Evolutionary conservation across 352 stramenopile genomes (phyloP).

Genomic region (Pelagophyceae sp.): DNA sequence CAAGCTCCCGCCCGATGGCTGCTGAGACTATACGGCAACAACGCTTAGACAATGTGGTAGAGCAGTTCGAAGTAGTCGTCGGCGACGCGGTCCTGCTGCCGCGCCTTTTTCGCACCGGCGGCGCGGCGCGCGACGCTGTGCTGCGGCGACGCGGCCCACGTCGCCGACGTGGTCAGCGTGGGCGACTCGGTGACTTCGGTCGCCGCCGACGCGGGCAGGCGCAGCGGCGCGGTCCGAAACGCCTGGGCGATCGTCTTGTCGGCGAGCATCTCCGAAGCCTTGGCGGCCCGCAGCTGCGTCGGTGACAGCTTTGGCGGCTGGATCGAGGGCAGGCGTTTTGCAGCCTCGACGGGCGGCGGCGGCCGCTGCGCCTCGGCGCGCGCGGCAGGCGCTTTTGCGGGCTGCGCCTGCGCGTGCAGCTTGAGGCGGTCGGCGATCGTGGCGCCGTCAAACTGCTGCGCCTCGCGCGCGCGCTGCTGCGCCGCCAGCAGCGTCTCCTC

Average conservation of each 20-base stretch:
- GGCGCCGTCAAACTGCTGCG: not conserved
- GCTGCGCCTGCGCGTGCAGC: no score
- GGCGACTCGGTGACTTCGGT: not conserved
- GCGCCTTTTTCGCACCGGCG: not conserved
- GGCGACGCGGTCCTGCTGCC: constrained; percentile 7
- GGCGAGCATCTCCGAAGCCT: not conserved
- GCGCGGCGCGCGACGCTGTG: not conserved
- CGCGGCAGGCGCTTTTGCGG: no score
- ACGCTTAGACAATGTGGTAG: not conserved
- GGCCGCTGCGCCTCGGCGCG: not conserved
- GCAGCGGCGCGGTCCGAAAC: not conserved
- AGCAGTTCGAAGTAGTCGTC: constrained; percentile 20
- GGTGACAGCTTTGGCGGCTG: no score
- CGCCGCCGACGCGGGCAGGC: not conserved
- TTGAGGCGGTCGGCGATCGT: not conserved
- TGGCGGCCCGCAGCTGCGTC: no score
- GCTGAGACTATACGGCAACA: no score
- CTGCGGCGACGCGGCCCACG: not conserved
- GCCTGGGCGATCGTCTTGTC: not conserved
- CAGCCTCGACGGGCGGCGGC: not conserved
- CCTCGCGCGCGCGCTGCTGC: not conserved
- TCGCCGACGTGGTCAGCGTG: not conserved
- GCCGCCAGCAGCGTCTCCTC: not conserved
- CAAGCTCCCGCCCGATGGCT: no score
- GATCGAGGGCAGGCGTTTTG: not conserved